phyloP scores from a whole-genome alignment of 2,329 filamentous ascomycete species.

The Botrytis cinerea region DNA sequence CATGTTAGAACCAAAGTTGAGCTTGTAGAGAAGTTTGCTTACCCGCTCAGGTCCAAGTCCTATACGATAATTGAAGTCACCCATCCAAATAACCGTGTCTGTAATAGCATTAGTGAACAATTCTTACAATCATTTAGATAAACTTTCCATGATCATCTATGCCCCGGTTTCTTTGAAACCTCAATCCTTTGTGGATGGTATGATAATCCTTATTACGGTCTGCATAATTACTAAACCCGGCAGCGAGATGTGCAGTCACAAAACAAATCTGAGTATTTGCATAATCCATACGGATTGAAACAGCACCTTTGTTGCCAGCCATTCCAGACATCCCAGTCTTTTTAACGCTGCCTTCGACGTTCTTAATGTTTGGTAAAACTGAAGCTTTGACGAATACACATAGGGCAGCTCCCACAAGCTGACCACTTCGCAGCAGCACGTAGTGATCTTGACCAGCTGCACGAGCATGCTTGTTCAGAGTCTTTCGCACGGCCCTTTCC shows the following conservation, averaged over 20 bases:
- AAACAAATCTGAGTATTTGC: slow-evolving; percentile 92
- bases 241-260: slow-evolving; percentile 93
- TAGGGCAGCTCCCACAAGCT: slow-evolving; percentile 90
- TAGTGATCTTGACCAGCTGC: slow-evolving; percentile 72
- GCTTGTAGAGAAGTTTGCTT: neutral
- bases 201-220: slow-evolving; percentile 91
- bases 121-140: neutral
- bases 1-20: neutral
- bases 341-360: slow-evolving; percentile 94
- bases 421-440: slow-evolving; percentile 85
- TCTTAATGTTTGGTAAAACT: slow-evolving; percentile 80
- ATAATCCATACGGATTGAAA: slow-evolving; percentile 93
- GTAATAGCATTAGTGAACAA: slow-evolving; percentile 39
- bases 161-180: slow-evolving; percentile 85
- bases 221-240: slow-evolving; percentile 95
- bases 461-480: slow-evolving; percentile 71
- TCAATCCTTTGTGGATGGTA: slow-evolving; percentile 67
- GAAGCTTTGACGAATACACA: slow-evolving; percentile 87
- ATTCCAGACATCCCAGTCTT: slow-evolving; percentile 95
- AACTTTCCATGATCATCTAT: slow-evolving; percentile 82
- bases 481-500: slow-evolving; percentile 78
- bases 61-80: slow-evolving; percentile 98
- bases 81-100: slow-evolving; percentile 85
- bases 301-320: slow-evolving; percentile 96
- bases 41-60: slow-evolving; percentile 78